phyloP scores from a whole-genome alignment of 2,329 filamentous ascomycete species.

The Trichoderma endophyticum region DNA sequence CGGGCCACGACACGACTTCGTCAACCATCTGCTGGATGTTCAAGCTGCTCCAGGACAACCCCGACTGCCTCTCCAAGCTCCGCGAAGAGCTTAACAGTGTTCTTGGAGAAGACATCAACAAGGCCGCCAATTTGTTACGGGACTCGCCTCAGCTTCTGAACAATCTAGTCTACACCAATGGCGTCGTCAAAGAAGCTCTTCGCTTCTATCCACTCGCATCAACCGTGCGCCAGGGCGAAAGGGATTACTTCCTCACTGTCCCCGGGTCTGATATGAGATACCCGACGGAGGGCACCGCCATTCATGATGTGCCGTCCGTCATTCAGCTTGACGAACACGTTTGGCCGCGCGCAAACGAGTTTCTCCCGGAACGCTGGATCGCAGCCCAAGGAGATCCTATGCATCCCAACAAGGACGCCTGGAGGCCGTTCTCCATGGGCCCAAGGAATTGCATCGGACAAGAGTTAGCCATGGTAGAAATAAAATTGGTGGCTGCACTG shows the following conservation, averaged over 20 bases:
- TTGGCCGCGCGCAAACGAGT: not conserved
- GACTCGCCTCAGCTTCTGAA: not conserved
- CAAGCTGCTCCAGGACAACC: slow-evolving; percentile 7
- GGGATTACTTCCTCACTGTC: not conserved
- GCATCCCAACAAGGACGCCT: not conserved
- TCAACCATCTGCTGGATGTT: slow-evolving; percentile 13
- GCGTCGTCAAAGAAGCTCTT: not conserved
- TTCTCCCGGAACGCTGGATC: not conserved
- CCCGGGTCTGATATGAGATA: not conserved
- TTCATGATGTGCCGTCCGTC: not conserved
- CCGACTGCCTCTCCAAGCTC: not conserved
- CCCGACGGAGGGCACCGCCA: not conserved
- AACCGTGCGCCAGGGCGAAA: not conserved
- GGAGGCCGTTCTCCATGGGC: not conserved
- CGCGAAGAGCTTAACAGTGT: slow-evolving; percentile 1
- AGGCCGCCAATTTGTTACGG: not conserved
- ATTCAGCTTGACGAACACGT: not conserved
- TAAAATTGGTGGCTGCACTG: not conserved
- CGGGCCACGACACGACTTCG: not conserved
- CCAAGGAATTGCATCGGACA: not conserved
- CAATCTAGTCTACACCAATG: not conserved
- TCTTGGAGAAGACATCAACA: not conserved
- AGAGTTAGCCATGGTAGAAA: not conserved
- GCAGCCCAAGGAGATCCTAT: not conserved
- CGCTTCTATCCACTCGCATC: slow-evolving; percentile 1